Base-by-base conservation (phyloP, 2,329 filamentous ascomycete species). In the Fusarium coffeatum region DNA sequence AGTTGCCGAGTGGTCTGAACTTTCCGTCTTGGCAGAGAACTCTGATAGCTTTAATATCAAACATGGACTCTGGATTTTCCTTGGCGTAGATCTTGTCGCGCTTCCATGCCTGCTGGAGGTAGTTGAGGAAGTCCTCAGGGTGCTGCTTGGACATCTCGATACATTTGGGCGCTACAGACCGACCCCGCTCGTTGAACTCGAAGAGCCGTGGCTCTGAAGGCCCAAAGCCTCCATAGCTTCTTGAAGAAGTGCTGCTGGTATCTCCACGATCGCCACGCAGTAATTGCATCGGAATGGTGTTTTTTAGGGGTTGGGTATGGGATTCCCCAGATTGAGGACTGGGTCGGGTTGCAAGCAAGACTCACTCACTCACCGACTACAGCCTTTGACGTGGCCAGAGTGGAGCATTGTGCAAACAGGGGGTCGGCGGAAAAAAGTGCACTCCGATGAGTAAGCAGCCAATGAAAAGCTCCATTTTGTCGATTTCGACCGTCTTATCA, bases 201-300 rank as follows among this genome's bases (percentile, higher is more conserved):
- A 72, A 72, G 62, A 72, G 69, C 62, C 69, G 62, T 27, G 69
- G 69, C 58, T 72, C 69, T 65, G 62, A 55, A 58, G 69, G 48
- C 37, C 69, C 66, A 28, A 69, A 66, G 61, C 65, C 69, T 67
- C 69, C 61, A 58, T 72, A 64, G 69, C 69, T 69, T 54, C 66
- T 70, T 55, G 55, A 67, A 59, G 69, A 67, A 67, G 57, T 64
- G 56, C 69, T 67, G 69, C 58, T 68, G 55, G 69, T 72, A 63
- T 72, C 69, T 72, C 69, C 69, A 64, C 68, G 69, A 67, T 72
- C 69, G 43, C 69, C 69, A 54, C 69, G 69, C 55, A 72, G 71
- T 71, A 66, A 68, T 72, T 72, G 61, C 54, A 67, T 72, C 62
- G 65, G 70, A 58, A 60, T 64, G 69, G 56, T 72, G 60, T 66